A percentile compares a stretch with the other conserved stretches of the same genome.
Conservation (phyloP, 441 rosid genomes). For the Syzygium syzygioides region DNA sequence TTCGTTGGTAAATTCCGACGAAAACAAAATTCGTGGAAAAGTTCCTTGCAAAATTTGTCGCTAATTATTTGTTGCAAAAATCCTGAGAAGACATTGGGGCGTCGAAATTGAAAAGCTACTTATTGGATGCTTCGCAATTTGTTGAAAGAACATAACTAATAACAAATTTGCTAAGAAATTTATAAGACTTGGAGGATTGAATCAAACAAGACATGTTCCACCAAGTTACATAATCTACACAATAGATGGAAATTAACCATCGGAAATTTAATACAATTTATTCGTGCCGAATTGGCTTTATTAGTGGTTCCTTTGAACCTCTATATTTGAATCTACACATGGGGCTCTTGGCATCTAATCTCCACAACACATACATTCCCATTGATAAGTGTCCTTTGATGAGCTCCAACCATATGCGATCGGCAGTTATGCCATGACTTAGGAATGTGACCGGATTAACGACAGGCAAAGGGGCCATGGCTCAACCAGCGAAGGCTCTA, state of each 20-base stretch:
- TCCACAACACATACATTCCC: neutral
- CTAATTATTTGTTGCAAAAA: too few species aligned
- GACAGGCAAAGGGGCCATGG: neutral
- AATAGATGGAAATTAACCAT: neutral
- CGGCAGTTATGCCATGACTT: neutral
- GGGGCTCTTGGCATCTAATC: neutral
- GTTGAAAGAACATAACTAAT: neutral
- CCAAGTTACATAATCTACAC: neutral
- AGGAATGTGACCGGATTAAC: neutral
- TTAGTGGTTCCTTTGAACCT: neutral
- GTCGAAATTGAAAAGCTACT: neutral
- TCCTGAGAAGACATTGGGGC: neutral
- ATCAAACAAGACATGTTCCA: neutral
- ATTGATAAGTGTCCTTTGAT: neutral
- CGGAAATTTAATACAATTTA: neutral
- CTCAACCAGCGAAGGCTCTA: conserved; percentile 18
- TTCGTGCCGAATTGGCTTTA: neutral
- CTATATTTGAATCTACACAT: neutral
- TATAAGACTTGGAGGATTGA: neutral
- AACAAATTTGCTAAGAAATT: neutral
- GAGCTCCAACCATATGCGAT: neutral
- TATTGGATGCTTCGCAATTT: neutral
- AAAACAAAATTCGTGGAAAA: too few species aligned
- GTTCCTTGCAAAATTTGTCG: too few species aligned
- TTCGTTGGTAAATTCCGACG: too few species aligned